Evolutionary conservation across 768 basidiomycete genomes (phyloP).

Genomic region (Paxillus rubicundulus): DNA sequence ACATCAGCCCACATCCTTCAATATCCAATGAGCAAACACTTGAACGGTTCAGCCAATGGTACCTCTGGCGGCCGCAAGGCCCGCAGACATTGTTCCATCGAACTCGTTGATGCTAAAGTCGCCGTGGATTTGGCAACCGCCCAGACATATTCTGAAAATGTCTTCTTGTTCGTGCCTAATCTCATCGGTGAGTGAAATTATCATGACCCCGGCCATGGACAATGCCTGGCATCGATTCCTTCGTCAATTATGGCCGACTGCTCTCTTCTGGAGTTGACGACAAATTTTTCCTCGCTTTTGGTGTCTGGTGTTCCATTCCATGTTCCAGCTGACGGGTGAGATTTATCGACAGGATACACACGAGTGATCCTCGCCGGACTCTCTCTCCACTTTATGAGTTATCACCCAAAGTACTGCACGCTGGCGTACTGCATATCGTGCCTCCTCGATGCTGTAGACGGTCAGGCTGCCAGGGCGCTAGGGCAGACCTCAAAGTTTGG

Average conservation of each 20-base stretch:
- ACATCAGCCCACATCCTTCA: neutral
- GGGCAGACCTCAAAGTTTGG: conserved; percentile 96
- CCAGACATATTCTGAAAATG: conserved; percentile 88
- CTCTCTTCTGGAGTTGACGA: conserved; percentile 3
- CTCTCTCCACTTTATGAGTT: conserved; percentile 90
- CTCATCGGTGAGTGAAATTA: conserved; percentile 69
- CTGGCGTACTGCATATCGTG: conserved; percentile 87
- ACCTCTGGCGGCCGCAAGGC: conserved; percentile 23
- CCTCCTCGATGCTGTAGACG: conserved; percentile 93
- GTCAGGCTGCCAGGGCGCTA: conserved; percentile 83
- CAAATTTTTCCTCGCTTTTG: neutral
- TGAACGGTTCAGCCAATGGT: conserved; percentile 31
- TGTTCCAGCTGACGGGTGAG: conserved; percentile 1
- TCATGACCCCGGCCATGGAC: too few relatives aligned
- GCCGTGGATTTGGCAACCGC: conserved; percentile 86
- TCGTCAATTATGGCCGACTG: neutral
- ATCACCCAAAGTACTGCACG: conserved; percentile 91
- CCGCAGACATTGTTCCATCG: conserved; percentile 55
- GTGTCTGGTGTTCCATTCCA: neutral
- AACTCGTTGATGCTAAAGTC: conserved; percentile 77
- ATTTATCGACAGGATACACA: conserved; percentile 64
- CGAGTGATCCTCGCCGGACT: conserved; percentile 88
- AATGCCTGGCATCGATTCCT: neutral
- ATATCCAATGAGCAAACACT: conserved; percentile 22
- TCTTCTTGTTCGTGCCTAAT: conserved; percentile 96